Evolutionary conservation across 345 rosid species (phyloP).

Genomic region (Lenwebbia sp.): DNA sequence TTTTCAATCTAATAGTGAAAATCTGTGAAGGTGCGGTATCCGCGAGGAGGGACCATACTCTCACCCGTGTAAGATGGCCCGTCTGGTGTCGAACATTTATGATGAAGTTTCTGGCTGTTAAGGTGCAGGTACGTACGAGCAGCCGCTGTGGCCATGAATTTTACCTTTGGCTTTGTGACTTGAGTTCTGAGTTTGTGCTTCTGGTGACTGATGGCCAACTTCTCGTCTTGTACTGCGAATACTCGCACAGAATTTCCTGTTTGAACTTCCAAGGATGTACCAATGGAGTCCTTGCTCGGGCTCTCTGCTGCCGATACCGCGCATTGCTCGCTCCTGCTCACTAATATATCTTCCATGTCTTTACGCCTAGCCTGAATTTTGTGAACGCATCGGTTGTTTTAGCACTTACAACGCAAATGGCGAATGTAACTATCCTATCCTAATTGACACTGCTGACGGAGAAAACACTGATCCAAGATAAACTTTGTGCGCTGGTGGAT

Average conservation of each 20-base stretch:
- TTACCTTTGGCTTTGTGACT: constrained; percentile 47
- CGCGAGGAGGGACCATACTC: not conserved
- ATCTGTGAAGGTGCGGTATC: not conserved
- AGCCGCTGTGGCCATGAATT: not conserved
- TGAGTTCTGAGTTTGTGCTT: constrained; percentile 39
- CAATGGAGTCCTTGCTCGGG: constrained; percentile 42
- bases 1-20: not conserved
- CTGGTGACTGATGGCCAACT: constrained; percentile 9
- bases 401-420: not conserved
- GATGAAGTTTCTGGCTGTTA: not conserved
- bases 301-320: constrained; percentile 13
- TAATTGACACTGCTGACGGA: not conserved
- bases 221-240: constrained; percentile 25
- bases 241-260: constrained; percentile 47
- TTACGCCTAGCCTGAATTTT: constrained; percentile 14
- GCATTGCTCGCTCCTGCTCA: not conserved
- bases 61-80: not conserved
- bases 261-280: constrained; percentile 69
- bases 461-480: not conserved
- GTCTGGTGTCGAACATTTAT: not conserved
- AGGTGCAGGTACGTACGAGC: not conserved
- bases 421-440: not conserved
- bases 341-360: constrained; percentile 2
- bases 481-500: not conserved
- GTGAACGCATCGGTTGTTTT: not conserved